Evolutionary conservation across 2,329 filamentous ascomycete species (phyloP).

Genomic region (Paracoccidioides brasiliensis): DNA sequence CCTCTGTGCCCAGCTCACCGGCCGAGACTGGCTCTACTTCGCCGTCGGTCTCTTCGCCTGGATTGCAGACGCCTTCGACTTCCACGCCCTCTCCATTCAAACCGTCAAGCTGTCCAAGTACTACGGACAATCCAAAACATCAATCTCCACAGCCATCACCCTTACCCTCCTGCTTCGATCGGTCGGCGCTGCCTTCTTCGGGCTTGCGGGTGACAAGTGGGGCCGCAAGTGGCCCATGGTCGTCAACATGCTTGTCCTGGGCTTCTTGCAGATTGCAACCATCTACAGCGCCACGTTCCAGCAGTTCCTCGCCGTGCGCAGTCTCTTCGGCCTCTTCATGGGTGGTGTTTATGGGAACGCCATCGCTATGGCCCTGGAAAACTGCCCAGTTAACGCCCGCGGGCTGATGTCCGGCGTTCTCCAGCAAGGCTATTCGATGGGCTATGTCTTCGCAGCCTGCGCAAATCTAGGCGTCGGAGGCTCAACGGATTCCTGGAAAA

Average conservation of each 20-base stretch:
- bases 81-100: conserved; percentile 49
- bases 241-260: conserved; percentile 49
- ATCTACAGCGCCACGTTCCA: conserved; percentile 47
- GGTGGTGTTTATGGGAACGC: conserved; percentile 45
- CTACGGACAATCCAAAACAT: conserved; percentile 42
- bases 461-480: conserved; percentile 45
- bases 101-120: conserved; percentile 40
- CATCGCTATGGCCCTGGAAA: conserved; percentile 49
- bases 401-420: conserved; percentile 50
- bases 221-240: conserved; percentile 49
- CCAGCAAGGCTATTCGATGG: conserved; percentile 53
- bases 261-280: conserved; percentile 47
- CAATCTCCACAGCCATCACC: conserved; percentile 47
- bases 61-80: conserved; percentile 55
- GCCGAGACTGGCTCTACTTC: conserved; percentile 62
- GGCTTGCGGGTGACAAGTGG: conserved; percentile 41
- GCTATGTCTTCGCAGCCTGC: conserved; percentile 50
- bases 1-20: conserved; percentile 50
- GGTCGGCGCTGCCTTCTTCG: conserved; percentile 47
- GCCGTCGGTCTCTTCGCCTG: conserved; percentile 61
- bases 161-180: conserved; percentile 50
- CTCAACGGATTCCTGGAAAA: conserved; percentile 67
- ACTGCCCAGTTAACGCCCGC: conserved; percentile 45
- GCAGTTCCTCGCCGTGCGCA: conserved; percentile 46
- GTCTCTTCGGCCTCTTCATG: conserved; percentile 53